phyloP scores from a whole-genome alignment of 441 rosid genomes.

The Bruguiera hainesii region DNA sequence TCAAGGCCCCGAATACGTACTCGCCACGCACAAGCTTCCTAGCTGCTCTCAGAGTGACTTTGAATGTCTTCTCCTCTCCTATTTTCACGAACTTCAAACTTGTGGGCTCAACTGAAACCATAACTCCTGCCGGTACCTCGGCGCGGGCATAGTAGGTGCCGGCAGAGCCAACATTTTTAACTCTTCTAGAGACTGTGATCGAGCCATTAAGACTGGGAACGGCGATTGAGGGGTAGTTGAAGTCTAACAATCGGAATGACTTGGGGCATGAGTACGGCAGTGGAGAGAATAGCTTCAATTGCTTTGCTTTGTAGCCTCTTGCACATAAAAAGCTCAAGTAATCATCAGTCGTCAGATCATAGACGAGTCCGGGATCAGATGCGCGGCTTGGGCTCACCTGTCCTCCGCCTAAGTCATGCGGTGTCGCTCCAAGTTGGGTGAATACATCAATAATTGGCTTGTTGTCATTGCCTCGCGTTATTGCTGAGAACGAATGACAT shows the following conservation, averaged over 20 bases:
- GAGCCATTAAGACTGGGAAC: slow-evolving; percentile 29
- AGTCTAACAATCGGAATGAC: slow-evolving; percentile 25
- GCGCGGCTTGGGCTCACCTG: slow-evolving; percentile 62
- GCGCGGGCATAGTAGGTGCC: slow-evolving; percentile 29
- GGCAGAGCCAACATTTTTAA: slow-evolving; percentile 47
- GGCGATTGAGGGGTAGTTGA: slow-evolving; percentile 65
- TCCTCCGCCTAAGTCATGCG: slow-evolving; percentile 57
- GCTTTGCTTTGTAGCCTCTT: slow-evolving; percentile 40
- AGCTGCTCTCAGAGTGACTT: slow-evolving; percentile 30
- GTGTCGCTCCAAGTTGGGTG: slow-evolving; percentile 35
- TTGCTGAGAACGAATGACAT: slow-evolving; percentile 16
- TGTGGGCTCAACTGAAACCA: slow-evolving; percentile 32
- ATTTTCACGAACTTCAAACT: slow-evolving; percentile 25
- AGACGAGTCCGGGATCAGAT: slow-evolving; percentile 57
- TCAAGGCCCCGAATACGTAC: slow-evolving; percentile 30
- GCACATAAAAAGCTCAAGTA: slow-evolving; percentile 58
- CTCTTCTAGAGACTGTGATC: slow-evolving; percentile 36
- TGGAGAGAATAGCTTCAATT: slow-evolving; percentile 27
- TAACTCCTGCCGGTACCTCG: slow-evolving; percentile 29
- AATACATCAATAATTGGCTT: slow-evolving; percentile 36
- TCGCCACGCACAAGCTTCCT: not conserved
- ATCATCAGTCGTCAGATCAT: slow-evolving; percentile 40
- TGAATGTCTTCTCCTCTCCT: slow-evolving; percentile 49
- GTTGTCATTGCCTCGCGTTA: slow-evolving; percentile 39
- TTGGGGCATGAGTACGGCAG: slow-evolving; percentile 34